These are phyloP conservation scores for Effrenium voratum DNA, from an alignment of 73 alveolate genomes.

Conservation along the genomic window DNA sequence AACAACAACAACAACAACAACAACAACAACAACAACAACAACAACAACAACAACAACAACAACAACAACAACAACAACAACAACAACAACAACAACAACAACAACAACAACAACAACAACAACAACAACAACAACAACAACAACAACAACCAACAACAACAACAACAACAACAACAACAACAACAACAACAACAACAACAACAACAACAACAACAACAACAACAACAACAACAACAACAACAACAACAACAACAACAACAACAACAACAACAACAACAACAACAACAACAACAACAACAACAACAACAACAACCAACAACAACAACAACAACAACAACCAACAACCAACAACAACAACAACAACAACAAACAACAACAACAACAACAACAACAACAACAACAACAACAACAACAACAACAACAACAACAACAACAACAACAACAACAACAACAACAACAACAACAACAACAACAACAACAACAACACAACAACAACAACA, in stretches of 20 bases:
- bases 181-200: not conserved
- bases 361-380: not conserved
- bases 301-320: not conserved
- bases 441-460: too few relatives aligned
- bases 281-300: not conserved
- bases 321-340: too few relatives aligned
- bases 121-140: not conserved
- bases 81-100: slow-evolving; percentile 16
- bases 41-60: not conserved
- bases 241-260: not conserved
- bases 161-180: too few relatives aligned
- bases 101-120: not conserved
- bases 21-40: not conserved
- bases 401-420: not conserved
- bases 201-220: not conserved
- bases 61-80: not conserved
- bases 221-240: not conserved
- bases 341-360: not conserved
- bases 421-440: not conserved
- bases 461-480: not conserved
- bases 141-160: not conserved
- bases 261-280: not conserved
- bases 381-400: not conserved
- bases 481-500: not conserved
- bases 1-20: not conserved